phyloP scores from a whole-genome alignment of 768 basidiomycete genomes.

The Rhizopogon vesiculosus region DNA sequence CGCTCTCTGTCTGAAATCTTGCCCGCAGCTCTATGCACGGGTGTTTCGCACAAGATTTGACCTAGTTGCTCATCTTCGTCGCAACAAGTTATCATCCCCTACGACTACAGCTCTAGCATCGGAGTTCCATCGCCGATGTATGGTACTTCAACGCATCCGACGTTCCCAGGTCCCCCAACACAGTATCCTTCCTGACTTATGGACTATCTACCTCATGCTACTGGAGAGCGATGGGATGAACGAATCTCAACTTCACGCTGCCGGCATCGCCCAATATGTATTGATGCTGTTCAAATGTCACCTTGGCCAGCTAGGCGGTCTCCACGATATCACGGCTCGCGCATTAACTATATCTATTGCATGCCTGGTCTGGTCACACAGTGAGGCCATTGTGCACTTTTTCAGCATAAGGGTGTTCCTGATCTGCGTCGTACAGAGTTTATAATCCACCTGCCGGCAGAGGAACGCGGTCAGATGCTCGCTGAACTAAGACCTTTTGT shows the following conservation, averaged over 20 bases:
- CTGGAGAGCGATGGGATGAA: constrained; percentile 51
- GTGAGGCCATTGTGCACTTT: constrained; percentile 27
- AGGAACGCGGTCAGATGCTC: constrained; percentile 38
- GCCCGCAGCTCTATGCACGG: constrained; percentile 53
- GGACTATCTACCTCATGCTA: constrained; percentile 57
- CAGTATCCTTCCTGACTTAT: constrained; percentile 41
- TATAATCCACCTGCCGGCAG: constrained; percentile 32
- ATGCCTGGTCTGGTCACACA: constrained; percentile 31
- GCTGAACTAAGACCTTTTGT: constrained; percentile 38
- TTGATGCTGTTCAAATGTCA: constrained; percentile 15
- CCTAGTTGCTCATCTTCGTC: constrained; percentile 19
- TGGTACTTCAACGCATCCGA: constrained; percentile 44
- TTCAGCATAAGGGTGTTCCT: constrained; percentile 19
- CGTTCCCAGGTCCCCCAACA: constrained; percentile 21
- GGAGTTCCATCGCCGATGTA: constrained; percentile 45
- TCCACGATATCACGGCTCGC: constrained; percentile 11
- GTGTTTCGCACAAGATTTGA: constrained; percentile 53
- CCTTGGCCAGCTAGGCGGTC: constrained; percentile 3
- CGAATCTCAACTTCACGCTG: constrained; percentile 37
- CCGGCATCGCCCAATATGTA: constrained; percentile 32
- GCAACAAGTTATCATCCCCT: constrained; percentile 25
- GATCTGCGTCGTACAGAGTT: constrained; percentile 27
- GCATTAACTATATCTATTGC: constrained; percentile 28
- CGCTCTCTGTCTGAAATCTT: constrained; percentile 35
- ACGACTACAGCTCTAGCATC: constrained; percentile 36